Evolutionary conservation across 768 basidiomycete genomes (phyloP).

Genomic region (Strobilomyces confusus): DNA sequence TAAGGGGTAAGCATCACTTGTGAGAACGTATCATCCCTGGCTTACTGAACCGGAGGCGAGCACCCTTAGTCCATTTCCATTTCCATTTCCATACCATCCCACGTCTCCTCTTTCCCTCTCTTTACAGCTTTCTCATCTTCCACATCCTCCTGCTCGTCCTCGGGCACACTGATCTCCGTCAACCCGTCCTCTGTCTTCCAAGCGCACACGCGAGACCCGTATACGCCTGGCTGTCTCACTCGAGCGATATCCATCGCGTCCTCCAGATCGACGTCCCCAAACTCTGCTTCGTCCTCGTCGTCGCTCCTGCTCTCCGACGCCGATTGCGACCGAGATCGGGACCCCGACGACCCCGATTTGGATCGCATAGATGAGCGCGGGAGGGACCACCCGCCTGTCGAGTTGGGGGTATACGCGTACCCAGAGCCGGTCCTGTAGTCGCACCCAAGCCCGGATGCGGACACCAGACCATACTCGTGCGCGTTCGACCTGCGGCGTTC

Average conservation of each 20-base stretch:
- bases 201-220: neutral
- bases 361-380: slow-evolving; percentile 50
- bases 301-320: slow-evolving; percentile 36
- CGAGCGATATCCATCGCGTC: neutral
- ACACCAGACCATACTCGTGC: slow-evolving; percentile 7
- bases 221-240: neutral
- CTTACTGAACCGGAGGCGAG: neutral
- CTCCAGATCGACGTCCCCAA: neutral
- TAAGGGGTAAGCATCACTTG: neutral
- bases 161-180: neutral
- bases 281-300: slow-evolving; percentile 21
- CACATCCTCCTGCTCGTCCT: neutral
- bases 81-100: slow-evolving; percentile 55
- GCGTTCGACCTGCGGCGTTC: slow-evolving; percentile 15
- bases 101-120: slow-evolving; percentile 22
- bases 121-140: neutral
- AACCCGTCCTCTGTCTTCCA: slow-evolving; percentile 5
- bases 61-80: slow-evolving; percentile 28
- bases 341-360: slow-evolving; percentile 35
- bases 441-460: neutral
- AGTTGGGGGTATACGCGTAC: slow-evolving; percentile 11
- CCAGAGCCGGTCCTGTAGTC: neutral
- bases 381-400: slow-evolving; percentile 49
- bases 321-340: slow-evolving; percentile 31
- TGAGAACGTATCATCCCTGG: neutral